Conservation (phyloP, 169 alveolate species). For the Plasmodium inui region DNA sequence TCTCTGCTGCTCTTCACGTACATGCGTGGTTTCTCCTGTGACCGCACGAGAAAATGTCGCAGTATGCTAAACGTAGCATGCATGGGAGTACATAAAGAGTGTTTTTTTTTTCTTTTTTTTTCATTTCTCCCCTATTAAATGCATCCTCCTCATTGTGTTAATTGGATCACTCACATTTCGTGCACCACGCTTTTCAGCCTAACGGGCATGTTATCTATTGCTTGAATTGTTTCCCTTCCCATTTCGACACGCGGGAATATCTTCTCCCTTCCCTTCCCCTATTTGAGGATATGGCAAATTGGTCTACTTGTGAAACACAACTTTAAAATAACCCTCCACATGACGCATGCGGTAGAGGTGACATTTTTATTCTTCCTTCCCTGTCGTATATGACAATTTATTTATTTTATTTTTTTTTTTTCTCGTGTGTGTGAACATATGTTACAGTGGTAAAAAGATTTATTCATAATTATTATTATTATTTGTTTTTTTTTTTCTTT, state of each 20-base stretch:
- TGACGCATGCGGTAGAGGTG: neutral
- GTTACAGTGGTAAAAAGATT: neutral
- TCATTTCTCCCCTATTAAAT: neutral
- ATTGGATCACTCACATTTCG: neutral
- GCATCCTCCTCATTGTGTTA: neutral
- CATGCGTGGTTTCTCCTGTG: neutral
- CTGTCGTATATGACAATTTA: neutral
- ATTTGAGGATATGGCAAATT: neutral
- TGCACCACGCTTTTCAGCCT: neutral
- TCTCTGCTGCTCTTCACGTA: neutral
- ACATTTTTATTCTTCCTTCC: neutral
- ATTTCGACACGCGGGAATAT: neutral
- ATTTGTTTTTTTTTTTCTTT: neutral
- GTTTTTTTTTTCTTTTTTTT: neutral
- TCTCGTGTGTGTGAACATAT: neutral
- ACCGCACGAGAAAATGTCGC: neutral
- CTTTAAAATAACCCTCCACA: neutral
- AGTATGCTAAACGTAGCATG: neutral
- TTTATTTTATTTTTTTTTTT: neutral
- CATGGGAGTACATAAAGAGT: neutral
- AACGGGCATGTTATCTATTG: neutral
- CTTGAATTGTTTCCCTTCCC: neutral
- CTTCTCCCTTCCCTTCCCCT: neutral
- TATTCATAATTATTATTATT: neutral
- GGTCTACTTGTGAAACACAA: neutral